Evolutionary conservation across 1,139 yeast genomes (phyloP).

Genomic region (Yarrowia galli): DNA sequence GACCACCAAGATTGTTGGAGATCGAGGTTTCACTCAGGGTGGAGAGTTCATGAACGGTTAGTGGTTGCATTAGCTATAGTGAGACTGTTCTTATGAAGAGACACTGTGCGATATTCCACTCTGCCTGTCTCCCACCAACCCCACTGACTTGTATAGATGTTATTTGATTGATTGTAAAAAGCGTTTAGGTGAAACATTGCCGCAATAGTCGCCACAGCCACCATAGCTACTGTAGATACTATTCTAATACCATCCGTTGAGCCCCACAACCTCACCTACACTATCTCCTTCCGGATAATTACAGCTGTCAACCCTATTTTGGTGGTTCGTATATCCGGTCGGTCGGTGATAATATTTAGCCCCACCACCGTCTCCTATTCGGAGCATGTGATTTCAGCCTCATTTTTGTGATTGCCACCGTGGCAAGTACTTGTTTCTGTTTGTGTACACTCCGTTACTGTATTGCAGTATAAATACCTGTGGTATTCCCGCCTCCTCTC

Average conservation of each 20-base stretch:
- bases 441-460: background rate
- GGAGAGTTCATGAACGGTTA: conserved; percentile 33
- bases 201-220: no score
- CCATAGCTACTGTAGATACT: background rate
- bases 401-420: no score
- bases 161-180: background rate
- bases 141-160: conserved; percentile 9
- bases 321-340: conserved; percentile 1
- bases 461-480: background rate
- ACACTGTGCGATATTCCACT: no score
- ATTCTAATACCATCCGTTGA: no score
- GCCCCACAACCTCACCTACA: background rate
- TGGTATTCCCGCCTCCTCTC: background rate
- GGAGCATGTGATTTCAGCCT: background rate
- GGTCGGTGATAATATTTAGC: background rate
- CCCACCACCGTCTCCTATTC: background rate
- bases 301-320: conserved; percentile 21
- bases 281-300: conserved; percentile 19
- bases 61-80: no score
- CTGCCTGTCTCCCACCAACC: no score
- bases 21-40: conserved; percentile 48
- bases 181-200: no score
- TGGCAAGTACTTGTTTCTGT: background rate
- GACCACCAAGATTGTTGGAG: conserved; percentile 57
- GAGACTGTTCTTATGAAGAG: no score